Evolutionary conservation across 306 rosid species (phyloP).

Genomic region (Trifolium pratense): DNA sequence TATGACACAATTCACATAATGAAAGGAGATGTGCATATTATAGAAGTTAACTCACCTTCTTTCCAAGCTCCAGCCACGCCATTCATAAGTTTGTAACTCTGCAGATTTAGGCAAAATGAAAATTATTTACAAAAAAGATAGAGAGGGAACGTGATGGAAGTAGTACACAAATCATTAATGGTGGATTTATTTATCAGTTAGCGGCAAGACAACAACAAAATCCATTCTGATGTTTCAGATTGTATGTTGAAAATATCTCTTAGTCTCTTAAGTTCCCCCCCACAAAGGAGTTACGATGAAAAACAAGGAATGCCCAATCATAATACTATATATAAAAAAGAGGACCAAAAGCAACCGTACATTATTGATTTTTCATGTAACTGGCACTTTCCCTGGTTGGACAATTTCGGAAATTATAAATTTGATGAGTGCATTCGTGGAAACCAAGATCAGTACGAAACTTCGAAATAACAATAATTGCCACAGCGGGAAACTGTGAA

Average conservation of each 20-base stretch:
- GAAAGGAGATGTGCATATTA: background rate
- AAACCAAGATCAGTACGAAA: background rate
- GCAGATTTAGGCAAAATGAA: slow-evolving; percentile 32
- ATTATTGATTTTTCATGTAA: background rate
- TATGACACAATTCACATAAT: background rate
- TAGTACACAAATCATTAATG: slow-evolving; percentile 20
- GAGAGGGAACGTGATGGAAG: background rate
- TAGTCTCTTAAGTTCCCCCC: background rate
- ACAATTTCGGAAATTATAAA: background rate
- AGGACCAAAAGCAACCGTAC: background rate
- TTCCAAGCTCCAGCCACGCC: slow-evolving; percentile 83
- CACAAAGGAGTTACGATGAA: background rate
- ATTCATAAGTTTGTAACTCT: slow-evolving; percentile 67
- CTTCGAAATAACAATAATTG: background rate
- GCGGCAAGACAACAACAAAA: slow-evolving; percentile 6
- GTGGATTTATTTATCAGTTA: slow-evolving; percentile 12
- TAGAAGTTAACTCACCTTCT: slow-evolving; percentile 53
- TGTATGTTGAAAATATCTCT: slow-evolving; percentile 21
- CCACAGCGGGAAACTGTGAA: background rate
- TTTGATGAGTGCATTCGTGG: background rate
- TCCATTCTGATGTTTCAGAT: slow-evolving; percentile 1
- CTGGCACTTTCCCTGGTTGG: background rate
- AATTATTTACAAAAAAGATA: slow-evolving; percentile 16
- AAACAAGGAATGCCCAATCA: background rate
- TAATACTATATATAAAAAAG: background rate